Evolutionary conservation across 306 rosid genomes (phyloP).

Genomic region (Parietaria judaica): DNA sequence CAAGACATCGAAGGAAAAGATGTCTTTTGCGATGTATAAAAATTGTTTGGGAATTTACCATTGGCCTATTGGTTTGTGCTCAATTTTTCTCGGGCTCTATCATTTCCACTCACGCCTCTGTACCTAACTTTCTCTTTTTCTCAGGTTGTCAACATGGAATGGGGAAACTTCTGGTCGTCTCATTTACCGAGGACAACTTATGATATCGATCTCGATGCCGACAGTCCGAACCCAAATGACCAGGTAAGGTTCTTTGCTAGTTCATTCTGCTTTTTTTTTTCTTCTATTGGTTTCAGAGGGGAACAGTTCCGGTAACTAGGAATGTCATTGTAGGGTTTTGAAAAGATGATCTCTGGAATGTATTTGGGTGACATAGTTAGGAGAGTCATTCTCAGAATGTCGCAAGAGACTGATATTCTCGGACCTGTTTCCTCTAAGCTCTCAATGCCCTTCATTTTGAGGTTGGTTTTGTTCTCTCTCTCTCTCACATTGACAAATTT

Average conservation of each 20-base stretch:
- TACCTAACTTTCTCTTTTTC: not conserved
- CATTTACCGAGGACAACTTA: conserved; percentile 84
- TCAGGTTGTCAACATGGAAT: conserved; percentile 90
- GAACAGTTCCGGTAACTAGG: conserved; percentile 11
- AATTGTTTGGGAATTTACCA: too few species aligned
- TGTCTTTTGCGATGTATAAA: too few species aligned
- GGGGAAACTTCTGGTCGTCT: conserved; percentile 94
- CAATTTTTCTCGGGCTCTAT: not conserved
- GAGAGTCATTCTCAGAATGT: conserved; percentile 76
- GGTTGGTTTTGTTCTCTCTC: conserved; percentile 31
- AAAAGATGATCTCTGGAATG: conserved; percentile 96
- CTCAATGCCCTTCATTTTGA: conserved; percentile 50
- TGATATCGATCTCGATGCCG: conserved; percentile 72
- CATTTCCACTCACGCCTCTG: not conserved
- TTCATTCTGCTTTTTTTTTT: conserved; percentile 15
- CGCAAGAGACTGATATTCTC: conserved; percentile 57
- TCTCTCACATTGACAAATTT: not conserved
- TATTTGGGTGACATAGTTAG: conserved; percentile 90
- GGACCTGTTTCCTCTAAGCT: conserved; percentile 60
- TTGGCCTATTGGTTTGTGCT: too few species aligned
- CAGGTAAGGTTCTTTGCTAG: conserved; percentile 42
- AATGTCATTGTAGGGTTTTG: conserved; percentile 65
- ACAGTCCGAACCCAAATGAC: conserved; percentile 86
- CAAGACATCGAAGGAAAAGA: not conserved
- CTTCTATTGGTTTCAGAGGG: not conserved